Evolutionary conservation across 495 filamentous ascomycete species (phyloP).

Genomic region (Pyrenula aspistea): DNA sequence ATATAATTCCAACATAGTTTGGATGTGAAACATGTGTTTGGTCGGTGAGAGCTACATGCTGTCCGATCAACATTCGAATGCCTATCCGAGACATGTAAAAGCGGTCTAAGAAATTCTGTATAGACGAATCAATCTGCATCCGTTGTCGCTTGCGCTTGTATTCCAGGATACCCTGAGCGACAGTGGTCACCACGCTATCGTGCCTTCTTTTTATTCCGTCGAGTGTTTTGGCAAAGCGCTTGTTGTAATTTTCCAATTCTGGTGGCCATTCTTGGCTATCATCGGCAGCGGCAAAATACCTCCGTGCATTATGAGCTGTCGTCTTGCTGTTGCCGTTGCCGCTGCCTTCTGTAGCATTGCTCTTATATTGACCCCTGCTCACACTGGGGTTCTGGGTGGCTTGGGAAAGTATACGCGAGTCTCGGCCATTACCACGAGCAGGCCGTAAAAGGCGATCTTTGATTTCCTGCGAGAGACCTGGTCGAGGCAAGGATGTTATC

Average conservation of each 20-base stretch:
- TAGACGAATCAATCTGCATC: conserved; percentile 95
- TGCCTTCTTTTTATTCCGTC: conserved; percentile 91
- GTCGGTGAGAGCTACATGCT: conserved; percentile 93
- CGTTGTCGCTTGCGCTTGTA: conserved; percentile 94
- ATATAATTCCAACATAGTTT: conserved; percentile 95
- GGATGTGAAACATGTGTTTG: conserved; percentile 78
- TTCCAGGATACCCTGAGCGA: conserved; percentile 90
- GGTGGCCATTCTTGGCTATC: conserved; percentile 86
- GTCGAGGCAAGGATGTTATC: conserved; percentile 74
- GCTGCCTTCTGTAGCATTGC: conserved; percentile 36
- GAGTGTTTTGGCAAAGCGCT: conserved; percentile 70
- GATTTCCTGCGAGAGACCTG: conserved; percentile 63
- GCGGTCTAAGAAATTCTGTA: conserved; percentile 91
- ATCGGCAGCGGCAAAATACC: conserved; percentile 89
- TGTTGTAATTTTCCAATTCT: conserved; percentile 88
- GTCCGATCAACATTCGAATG: conserved; percentile 96
- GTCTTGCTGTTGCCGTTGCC: conserved; percentile 36
- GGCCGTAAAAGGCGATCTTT: conserved; percentile 68
- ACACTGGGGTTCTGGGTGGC: conserved; percentile 85
- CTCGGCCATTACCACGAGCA: conserved; percentile 44
- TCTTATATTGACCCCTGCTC: conserved; percentile 74
- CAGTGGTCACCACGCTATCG: conserved; percentile 91
- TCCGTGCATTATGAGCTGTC: conserved; percentile 31
- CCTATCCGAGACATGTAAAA: conserved; percentile 99
- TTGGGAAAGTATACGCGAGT: conserved; percentile 59